Conservation (phyloP, 257 asterid genomes). For the Forsythia suspensa region DNA sequence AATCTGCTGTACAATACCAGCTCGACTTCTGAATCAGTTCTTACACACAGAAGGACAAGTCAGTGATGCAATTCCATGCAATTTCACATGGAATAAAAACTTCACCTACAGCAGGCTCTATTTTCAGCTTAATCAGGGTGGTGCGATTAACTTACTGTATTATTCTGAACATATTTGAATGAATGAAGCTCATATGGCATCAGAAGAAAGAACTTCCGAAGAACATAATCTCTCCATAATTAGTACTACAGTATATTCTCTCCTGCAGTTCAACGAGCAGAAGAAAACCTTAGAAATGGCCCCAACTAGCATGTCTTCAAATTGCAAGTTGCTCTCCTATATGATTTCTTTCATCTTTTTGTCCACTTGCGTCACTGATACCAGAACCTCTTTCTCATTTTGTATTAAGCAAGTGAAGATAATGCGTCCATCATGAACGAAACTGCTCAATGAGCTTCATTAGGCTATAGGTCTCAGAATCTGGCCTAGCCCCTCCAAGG, state of each 20-base stretch:
- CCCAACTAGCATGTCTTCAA: neutral
- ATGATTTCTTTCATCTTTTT: too few species aligned
- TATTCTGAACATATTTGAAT: neutral
- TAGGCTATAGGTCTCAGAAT: constrained; percentile 84
- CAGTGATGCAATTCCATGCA: neutral
- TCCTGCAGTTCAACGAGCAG: neutral
- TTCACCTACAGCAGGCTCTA: neutral
- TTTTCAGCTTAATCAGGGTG: neutral
- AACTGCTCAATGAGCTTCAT: constrained; percentile 71
- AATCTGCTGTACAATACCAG: too few species aligned
- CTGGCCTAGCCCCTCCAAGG: constrained; percentile 88
- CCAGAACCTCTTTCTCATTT: neutral
- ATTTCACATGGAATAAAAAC: neutral
- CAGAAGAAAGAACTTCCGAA: neutral
- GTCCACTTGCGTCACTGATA: too few species aligned
- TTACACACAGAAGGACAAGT: neutral
- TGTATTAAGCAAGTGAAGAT: neutral
- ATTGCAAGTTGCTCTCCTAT: neutral
- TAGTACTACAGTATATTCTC: neutral
- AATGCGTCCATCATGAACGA: constrained; percentile 22
- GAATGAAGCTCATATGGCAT: neutral
- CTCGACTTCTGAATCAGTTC: neutral
- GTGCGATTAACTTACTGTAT: neutral
- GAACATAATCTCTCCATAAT: neutral
- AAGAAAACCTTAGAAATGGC: neutral